These are phyloP conservation scores for Adenanthera pavonina DNA, from an alignment of 306 rosid genomes.

Conservation along the genomic window DNA sequence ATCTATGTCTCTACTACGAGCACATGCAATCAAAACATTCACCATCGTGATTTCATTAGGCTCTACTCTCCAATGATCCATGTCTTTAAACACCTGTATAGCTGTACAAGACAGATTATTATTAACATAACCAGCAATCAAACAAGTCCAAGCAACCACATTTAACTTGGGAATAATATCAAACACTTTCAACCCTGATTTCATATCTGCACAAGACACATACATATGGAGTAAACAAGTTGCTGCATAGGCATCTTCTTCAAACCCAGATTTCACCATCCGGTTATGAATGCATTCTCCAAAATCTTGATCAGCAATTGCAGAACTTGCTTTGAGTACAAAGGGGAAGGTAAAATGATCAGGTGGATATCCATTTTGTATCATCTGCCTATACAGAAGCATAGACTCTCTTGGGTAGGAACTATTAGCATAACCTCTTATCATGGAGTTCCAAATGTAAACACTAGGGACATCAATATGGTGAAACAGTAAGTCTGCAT, in stretches of 20 bases:
- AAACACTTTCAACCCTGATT: slow-evolving; percentile 60
- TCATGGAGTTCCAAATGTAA: slow-evolving; percentile 81
- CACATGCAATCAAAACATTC: slow-evolving; percentile 74
- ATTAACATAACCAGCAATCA: slow-evolving; percentile 67
- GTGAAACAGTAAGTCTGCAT: slow-evolving; percentile 57
- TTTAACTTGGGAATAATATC: slow-evolving; percentile 68
- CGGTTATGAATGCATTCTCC: slow-evolving; percentile 68
- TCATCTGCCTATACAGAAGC: slow-evolving; percentile 60
- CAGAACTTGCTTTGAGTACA: slow-evolving; percentile 65
- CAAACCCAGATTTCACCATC: slow-evolving; percentile 70
- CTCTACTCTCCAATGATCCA: slow-evolving; percentile 54
- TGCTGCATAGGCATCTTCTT: slow-evolving; percentile 56
- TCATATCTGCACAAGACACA: slow-evolving; percentile 51
- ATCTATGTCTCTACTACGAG: slow-evolving; percentile 62
- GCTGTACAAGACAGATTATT: slow-evolving; percentile 46
- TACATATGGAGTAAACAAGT: slow-evolving; percentile 70
- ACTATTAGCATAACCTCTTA: slow-evolving; percentile 63
- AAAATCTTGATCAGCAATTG: slow-evolving; percentile 29
- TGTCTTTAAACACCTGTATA: slow-evolving; percentile 56
- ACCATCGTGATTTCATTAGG: slow-evolving; percentile 82
- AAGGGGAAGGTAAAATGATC: slow-evolving; percentile 82
- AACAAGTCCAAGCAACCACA: slow-evolving; percentile 83
- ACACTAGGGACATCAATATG: slow-evolving; percentile 57
- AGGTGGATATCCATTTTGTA: slow-evolving; percentile 57
- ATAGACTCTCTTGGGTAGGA: slow-evolving; percentile 54